phyloP scores from a whole-genome alignment of 1,139 yeast species.

The Casaregolazyma suthepensis region DNA sequence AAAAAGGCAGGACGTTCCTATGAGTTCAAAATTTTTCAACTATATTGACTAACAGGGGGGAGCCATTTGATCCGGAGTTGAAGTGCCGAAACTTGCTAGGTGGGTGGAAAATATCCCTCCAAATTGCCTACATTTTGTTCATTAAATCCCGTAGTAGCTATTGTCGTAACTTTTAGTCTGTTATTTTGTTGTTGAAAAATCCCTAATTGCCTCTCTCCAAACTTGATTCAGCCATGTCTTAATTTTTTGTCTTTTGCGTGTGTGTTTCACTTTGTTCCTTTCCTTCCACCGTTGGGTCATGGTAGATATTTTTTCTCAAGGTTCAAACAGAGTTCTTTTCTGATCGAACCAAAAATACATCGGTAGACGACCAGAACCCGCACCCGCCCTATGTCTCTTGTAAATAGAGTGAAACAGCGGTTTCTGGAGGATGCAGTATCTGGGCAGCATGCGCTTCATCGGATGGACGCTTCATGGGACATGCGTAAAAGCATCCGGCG shows the following conservation, averaged over 20 bases:
- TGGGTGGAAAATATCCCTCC: not conserved
- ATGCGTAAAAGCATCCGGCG: constrained; percentile 44
- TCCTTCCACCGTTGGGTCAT: not conserved
- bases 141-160: not conserved
- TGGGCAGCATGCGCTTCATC: constrained; percentile 7
- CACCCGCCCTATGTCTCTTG: not conserved
- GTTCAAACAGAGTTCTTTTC: not conserved
- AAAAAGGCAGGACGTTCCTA: not conserved
- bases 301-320: not conserved
- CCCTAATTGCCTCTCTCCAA: too few relatives aligned
- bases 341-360: not conserved
- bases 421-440: constrained; percentile 6
- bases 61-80: not conserved
- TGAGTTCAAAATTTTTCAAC: not conserved
- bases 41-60: not conserved
- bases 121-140: not conserved
- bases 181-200: not conserved
- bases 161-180: not conserved
- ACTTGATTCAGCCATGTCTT: not conserved
- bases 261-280: not conserved
- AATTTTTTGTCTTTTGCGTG: not conserved
- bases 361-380: not conserved
- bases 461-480: constrained; percentile 52
- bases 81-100: not conserved
- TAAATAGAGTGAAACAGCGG: constrained; percentile 2